Evolutionary conservation across 148 eudicot species (phyloP).

Genomic region (Vaccinium darrowii): DNA sequence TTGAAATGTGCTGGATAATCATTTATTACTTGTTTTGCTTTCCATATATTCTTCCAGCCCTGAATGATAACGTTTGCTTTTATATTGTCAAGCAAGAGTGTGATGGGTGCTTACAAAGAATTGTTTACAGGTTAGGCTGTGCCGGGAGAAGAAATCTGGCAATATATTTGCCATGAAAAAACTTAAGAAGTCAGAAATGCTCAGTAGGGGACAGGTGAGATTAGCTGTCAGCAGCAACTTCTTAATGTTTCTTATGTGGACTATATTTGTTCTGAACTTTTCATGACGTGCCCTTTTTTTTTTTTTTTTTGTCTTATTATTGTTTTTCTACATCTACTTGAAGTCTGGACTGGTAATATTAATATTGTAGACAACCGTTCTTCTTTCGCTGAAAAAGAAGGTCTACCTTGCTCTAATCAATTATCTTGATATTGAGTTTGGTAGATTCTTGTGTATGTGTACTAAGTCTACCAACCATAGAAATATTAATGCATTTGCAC

Average conservation of each 20-base stretch:
- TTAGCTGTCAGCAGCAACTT: not conserved
- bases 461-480: not conserved
- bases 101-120: slow-evolving; percentile 11
- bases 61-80: not conserved
- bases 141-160: slow-evolving; percentile 65
- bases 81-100: not conserved
- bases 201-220: slow-evolving; percentile 67
- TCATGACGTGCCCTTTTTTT: not conserved
- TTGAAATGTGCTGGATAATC: slow-evolving; percentile 2
- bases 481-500: not conserved
- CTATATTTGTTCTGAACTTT: not conserved
- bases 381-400: not conserved
- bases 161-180: slow-evolving; percentile 72
- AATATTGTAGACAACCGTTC: not conserved
- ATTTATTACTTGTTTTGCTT: not conserved
- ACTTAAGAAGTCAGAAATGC: slow-evolving; percentile 75
- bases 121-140: slow-evolving; percentile 50
- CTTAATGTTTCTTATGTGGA: not conserved
- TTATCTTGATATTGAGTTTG: not conserved
- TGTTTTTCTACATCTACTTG: not conserved
- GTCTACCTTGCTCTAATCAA: not conserved
- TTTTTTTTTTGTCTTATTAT: not conserved
- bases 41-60: not conserved
- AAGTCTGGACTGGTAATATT: not conserved
- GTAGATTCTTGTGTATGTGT: not conserved